phyloP scores from a whole-genome alignment of 2,329 filamentous ascomycete genomes.

The Clonostachys sp. region DNA sequence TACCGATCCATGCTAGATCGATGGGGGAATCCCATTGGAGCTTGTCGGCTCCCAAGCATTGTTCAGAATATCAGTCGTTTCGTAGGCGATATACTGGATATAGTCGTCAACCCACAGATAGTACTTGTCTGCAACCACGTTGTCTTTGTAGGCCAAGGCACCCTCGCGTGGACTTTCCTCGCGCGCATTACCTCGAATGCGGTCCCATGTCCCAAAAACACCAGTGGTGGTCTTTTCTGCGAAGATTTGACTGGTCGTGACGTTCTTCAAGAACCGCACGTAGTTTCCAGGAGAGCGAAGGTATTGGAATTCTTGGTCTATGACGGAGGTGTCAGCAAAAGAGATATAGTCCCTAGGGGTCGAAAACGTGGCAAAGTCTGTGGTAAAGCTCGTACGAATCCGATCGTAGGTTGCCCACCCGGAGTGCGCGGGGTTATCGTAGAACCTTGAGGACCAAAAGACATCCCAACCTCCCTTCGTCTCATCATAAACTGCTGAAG shows the following conservation, averaged over 20 bases:
- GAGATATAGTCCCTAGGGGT: constrained; percentile 31
- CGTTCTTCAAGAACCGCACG: constrained; percentile 45
- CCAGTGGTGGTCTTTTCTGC: constrained; percentile 37
- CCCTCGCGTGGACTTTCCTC: constrained; percentile 25
- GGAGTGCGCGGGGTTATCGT: constrained; percentile 37
- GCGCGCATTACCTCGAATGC: constrained; percentile 26
- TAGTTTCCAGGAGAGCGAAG: constrained; percentile 32
- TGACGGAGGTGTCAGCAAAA: constrained; percentile 36
- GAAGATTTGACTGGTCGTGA: constrained; percentile 40
- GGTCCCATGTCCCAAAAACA: constrained; percentile 41
- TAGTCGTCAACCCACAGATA: constrained; percentile 35
- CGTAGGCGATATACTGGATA: constrained; percentile 36
- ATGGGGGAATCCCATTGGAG: constrained; percentile 29
- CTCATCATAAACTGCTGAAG: constrained; percentile 27
- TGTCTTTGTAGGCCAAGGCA: constrained; percentile 28
- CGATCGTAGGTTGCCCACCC: constrained; percentile 30
- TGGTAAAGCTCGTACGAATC: constrained; percentile 45
- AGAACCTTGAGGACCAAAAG: constrained; percentile 42
- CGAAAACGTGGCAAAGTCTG: constrained; percentile 43
- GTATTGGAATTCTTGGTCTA: constrained; percentile 42
- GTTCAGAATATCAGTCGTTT: constrained; percentile 28
- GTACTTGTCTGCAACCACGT: constrained; percentile 22
- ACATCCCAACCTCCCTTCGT: constrained; percentile 33
- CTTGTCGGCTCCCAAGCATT: constrained; percentile 30
- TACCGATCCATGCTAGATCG: constrained; percentile 42